Evolutionary conservation across 2,329 filamentous ascomycete species (phyloP).

Genomic region (Colletotrichum cordylinicola): DNA sequence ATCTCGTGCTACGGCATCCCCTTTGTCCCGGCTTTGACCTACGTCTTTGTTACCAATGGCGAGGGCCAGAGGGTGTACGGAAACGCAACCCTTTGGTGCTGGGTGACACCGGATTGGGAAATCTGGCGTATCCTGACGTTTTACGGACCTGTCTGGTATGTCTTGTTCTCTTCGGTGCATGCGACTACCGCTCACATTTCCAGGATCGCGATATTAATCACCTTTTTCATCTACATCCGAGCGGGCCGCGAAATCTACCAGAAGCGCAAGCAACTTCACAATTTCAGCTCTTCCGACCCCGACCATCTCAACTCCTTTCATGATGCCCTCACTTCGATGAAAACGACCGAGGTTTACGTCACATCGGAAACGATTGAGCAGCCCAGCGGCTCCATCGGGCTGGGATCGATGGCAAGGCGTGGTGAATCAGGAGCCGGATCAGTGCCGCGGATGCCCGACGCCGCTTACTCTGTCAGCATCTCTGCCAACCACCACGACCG

Average conservation of each 20-base stretch:
- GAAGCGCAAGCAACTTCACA: slow-evolving; percentile 66
- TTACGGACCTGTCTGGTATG: slow-evolving; percentile 75
- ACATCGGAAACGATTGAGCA: slow-evolving; percentile 53
- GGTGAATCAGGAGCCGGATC: slow-evolving; percentile 21
- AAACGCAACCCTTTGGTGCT: slow-evolving; percentile 81
- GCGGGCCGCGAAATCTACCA: slow-evolving; percentile 72
- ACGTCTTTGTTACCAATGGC: slow-evolving; percentile 65
- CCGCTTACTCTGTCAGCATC: slow-evolving; percentile 50
- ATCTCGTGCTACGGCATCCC: slow-evolving; percentile 76
- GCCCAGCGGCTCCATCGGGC: slow-evolving; percentile 32
- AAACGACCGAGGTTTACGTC: slow-evolving; percentile 70
- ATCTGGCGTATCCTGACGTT: slow-evolving; percentile 76
- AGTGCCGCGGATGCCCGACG: not conserved
- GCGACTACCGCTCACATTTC: slow-evolving; percentile 17
- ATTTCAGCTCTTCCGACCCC: slow-evolving; percentile 55
- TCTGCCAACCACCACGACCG: slow-evolving; percentile 36
- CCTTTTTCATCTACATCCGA: slow-evolving; percentile 69
- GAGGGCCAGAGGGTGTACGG: slow-evolving; percentile 70
- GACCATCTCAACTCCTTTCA: slow-evolving; percentile 43
- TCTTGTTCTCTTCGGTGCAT: not conserved
- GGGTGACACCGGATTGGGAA: slow-evolving; percentile 72
- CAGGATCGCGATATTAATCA: slow-evolving; percentile 66
- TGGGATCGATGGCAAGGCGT: slow-evolving; percentile 34
- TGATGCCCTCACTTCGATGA: slow-evolving; percentile 54
- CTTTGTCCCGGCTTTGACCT: slow-evolving; percentile 70